A percentile compares a stretch with the other conserved stretches of the same genome.
These are phyloP conservation scores for Rhizopogon vulgaris DNA, from an alignment of 768 basidiomycete species.

Conservation along the genomic window DNA sequence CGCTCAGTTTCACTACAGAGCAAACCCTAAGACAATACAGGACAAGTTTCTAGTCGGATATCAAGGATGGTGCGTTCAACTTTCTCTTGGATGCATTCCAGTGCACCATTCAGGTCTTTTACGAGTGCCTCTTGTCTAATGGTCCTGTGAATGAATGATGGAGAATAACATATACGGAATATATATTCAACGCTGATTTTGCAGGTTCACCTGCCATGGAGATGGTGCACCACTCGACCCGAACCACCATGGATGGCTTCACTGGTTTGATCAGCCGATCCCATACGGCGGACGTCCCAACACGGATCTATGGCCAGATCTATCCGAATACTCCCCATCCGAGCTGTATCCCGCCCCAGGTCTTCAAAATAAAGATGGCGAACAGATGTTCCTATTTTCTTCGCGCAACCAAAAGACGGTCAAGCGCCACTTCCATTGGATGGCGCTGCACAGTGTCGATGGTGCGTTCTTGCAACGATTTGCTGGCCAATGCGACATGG, in stretches of 20 bases:
- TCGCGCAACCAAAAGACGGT: slow-evolving; percentile 74
- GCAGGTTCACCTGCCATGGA: slow-evolving; percentile 67
- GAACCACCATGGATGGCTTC: slow-evolving; percentile 82
- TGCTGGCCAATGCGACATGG: slow-evolving; percentile 55
- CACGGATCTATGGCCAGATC: slow-evolving; percentile 77
- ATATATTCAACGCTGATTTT: neutral
- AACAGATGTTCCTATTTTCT: slow-evolving; percentile 69
- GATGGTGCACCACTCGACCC: slow-evolving; percentile 65
- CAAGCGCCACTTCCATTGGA: slow-evolving; percentile 54
- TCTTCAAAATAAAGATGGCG: slow-evolving; percentile 47
- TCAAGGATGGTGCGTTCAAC: slow-evolving; percentile 66
- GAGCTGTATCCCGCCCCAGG: slow-evolving; percentile 71
- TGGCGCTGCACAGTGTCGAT: slow-evolving; percentile 76
- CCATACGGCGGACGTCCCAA: slow-evolving; percentile 65
- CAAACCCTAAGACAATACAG: slow-evolving; percentile 71
- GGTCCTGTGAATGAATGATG: neutral
- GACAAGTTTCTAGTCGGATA: slow-evolving; percentile 84
- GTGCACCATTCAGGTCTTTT: neutral
- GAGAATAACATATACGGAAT: too few species aligned
- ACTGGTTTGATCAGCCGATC: slow-evolving; percentile 73
- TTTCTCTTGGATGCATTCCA: neutral
- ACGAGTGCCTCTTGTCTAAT: neutral
- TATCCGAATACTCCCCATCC: slow-evolving; percentile 59
- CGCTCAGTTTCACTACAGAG: slow-evolving; percentile 28
- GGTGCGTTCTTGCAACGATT: slow-evolving; percentile 82